Base-by-base conservation (phyloP, 2,329 filamentous ascomycete species). In the Fusarium sp. region DNA sequence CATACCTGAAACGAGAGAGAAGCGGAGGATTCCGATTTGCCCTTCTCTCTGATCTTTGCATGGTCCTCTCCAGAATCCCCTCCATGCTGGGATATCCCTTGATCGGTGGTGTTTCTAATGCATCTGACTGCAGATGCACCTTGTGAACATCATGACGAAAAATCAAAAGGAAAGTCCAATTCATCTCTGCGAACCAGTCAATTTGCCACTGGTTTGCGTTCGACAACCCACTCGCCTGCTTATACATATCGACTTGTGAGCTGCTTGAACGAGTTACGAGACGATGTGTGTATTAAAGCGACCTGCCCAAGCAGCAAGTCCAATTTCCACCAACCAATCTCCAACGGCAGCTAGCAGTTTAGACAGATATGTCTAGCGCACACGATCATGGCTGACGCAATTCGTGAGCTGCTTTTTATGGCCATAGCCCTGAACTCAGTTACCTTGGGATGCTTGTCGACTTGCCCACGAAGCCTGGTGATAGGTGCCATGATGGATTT, bases 321-420 rank as follows among this genome's bases (percentile, higher is more conserved):
- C 52, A 71, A 69, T 73, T 66, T 68, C 70, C 68, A 72, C 68
- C 50, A 50, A 58, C 43, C 43, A 55, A 62, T 44, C 50, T 65
- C 51, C 65, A 65, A 59, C 62, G 59, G 65, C 54, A 57, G 56
- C 56, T 65, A 51, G 24, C 40, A 53, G 55, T 62, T 54, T 63
- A 52, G 54, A 70, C 54, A 50, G 38, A 46, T 43, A 32, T 54
- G 40, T 51, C 56, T 72, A 71, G 65, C 59, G 65, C 67, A 67
- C 71, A 65, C 59, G 45, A 69, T 65, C 60, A 62, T 36, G 66
- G 69, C 65, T 73, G 69, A 73, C 67, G 69, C 69, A 63, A 73
- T 64, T 21, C 51, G 39, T 54, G 63, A 68, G 57, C 52, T 71
- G 48, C 67, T 73, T 57, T 52, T 42, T 73, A 61, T 68, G 47